Conservation (phyloP, 1,284 basidiomycete genomes). For the Trametes polyzona region DNA sequence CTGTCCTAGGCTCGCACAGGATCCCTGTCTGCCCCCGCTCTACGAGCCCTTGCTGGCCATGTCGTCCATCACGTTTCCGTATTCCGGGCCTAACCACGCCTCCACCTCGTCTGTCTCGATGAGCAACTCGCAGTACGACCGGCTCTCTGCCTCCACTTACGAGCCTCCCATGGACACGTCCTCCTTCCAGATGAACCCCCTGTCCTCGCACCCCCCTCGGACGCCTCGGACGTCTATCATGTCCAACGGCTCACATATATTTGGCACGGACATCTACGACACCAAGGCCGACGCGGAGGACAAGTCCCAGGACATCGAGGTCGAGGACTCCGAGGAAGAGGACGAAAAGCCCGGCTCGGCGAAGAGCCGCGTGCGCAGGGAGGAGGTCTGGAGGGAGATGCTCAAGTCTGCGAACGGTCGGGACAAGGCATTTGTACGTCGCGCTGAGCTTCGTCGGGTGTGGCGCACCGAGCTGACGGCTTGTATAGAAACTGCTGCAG, state of each 20-base stretch:
- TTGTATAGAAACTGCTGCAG: slow-evolving; percentile 76
- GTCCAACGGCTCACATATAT: slow-evolving; percentile 39
- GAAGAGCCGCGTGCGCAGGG: slow-evolving; percentile 50
- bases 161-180: slow-evolving; percentile 45
- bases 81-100: slow-evolving; percentile 30
- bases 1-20: slow-evolving; percentile 1
- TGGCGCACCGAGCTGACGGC: slow-evolving; percentile 1
- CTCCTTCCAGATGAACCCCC: slow-evolving; percentile 78
- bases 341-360: slow-evolving; percentile 44
- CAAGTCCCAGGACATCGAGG: slow-evolving; percentile 33
- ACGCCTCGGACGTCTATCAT: slow-evolving; percentile 63
- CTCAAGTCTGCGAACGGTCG: slow-evolving; percentile 73
- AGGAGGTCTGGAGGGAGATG: slow-evolving; percentile 79
- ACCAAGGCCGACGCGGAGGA: slow-evolving; percentile 43
- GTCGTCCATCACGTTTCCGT: slow-evolving; percentile 47
- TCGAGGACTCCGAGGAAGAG: slow-evolving; percentile 47
- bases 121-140: slow-evolving; percentile 35
- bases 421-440: slow-evolving; percentile 80
- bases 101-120: slow-evolving; percentile 41
- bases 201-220: slow-evolving; percentile 75
- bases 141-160: slow-evolving; percentile 47
- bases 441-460: neutral
- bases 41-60: slow-evolving; percentile 28
- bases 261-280: slow-evolving; percentile 43
- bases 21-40: neutral